phyloP scores from a whole-genome alignment of 176 grass and related monocot genomes.

The Ananas comosus region DNA sequence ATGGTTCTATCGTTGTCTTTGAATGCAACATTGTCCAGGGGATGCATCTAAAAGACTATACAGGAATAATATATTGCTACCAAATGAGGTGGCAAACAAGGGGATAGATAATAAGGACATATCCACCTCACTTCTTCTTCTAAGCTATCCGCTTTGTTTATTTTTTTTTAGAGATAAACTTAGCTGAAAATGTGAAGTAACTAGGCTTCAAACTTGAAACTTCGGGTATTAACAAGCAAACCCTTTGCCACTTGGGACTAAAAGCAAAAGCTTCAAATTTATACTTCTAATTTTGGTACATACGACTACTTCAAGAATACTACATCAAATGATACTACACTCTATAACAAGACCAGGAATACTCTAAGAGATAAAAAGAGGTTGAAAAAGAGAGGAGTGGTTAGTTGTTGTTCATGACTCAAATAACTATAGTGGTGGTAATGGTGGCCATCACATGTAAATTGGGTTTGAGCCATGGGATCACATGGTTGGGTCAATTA shows the following conservation, averaged over 20 bases:
- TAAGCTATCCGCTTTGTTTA: no score
- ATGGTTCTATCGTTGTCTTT: constrained; percentile 9
- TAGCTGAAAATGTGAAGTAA: no score
- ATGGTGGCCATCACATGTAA: not conserved
- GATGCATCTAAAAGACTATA: not conserved
- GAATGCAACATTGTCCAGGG: constrained; percentile 17
- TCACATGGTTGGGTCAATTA: constrained; percentile 1
- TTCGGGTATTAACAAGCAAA: no score
- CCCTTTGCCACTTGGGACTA: no score
- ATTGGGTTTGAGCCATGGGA: not conserved
- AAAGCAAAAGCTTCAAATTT: no score
- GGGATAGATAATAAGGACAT: not conserved
- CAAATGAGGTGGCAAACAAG: not conserved
- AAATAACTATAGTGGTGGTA: not conserved
- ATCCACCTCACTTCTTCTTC: no score
- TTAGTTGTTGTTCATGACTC: not conserved
- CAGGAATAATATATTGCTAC: constrained; percentile 10
- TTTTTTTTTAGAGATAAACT: no score
- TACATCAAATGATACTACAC: no score
- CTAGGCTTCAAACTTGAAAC: no score
- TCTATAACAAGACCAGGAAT: no score
- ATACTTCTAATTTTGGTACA: no score
- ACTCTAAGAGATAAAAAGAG: not conserved
- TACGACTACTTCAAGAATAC: no score
- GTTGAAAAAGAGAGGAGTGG: not conserved